Percentiles rank a stretch among this genome's conserved stretches.
Evolutionary conservation across 1,139 yeast genomes (phyloP).

Genomic region (Suhomyces panamericanus): DNA sequence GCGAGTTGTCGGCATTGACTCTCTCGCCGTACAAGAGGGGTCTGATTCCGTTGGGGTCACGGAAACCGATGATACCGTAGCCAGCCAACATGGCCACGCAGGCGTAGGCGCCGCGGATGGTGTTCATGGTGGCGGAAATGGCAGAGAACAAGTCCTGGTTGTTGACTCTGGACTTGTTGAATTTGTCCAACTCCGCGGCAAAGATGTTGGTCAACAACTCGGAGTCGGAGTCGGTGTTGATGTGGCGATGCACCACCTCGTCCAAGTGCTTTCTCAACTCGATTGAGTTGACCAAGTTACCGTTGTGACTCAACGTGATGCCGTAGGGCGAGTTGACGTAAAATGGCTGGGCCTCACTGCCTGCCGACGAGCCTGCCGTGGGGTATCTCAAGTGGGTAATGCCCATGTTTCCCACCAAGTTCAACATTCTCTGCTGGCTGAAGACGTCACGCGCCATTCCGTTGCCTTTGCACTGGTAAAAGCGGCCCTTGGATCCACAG

Average conservation of each 20-base stretch:
- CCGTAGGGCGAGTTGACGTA: conserved; percentile 98
- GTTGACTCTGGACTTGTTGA: conserved; percentile 91
- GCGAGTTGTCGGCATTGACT: conserved; percentile 61
- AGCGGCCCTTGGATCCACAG: conserved; percentile 89
- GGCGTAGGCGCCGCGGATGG: conserved; percentile 93
- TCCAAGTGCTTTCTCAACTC: conserved; percentile 79
- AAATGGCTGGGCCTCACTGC: conserved; percentile 97
- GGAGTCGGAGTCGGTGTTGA: conserved; percentile 94
- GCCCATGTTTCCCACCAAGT: conserved; percentile 92
- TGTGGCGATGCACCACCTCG: conserved; percentile 93
- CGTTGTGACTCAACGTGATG: conserved; percentile 85
- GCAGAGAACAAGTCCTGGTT: conserved; percentile 88
- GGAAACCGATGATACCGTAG: conserved; percentile 89
- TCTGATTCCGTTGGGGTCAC: conserved; percentile 96
- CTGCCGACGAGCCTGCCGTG: conserved; percentile 97
- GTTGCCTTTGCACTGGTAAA: conserved; percentile 97
- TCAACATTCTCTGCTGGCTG: conserved; percentile 75
- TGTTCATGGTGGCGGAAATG: conserved; percentile 72
- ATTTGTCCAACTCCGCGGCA: conserved; percentile 88
- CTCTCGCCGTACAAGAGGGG: conserved; percentile 89
- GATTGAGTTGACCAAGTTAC: conserved; percentile 86
- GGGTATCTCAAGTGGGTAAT: conserved; percentile 94
- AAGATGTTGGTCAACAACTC: conserved; percentile 86
- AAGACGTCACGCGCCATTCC: conserved; percentile 99
- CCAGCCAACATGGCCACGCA: conserved; percentile 96